A percentile compares a stretch with the other conserved stretches of the same genome.
Conservation (phyloP, 345 rosid genomes). For the Reutealis trisperma region DNA sequence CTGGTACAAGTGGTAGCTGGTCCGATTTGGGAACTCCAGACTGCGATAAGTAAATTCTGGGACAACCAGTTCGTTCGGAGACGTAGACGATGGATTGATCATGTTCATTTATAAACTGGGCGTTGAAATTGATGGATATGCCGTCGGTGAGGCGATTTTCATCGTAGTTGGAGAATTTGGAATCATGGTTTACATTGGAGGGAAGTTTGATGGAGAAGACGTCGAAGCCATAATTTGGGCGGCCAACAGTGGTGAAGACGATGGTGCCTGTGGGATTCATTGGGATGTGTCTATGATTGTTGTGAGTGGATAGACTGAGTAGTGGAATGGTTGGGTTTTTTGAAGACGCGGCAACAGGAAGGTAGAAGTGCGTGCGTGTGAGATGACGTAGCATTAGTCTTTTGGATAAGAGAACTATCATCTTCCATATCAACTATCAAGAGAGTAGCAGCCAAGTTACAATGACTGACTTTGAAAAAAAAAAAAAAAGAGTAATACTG, state of each 20-base stretch:
- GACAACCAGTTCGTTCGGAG: constrained; percentile 66
- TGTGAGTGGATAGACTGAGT: background rate
- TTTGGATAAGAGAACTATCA: too few relatives aligned
- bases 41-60: constrained; percentile 45
- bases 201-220: constrained; percentile 48
- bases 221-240: constrained; percentile 74
- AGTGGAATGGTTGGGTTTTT: background rate
- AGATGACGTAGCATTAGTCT: background rate
- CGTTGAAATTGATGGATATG: constrained; percentile 72
- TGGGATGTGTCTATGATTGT: background rate
- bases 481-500: too few relatives aligned
- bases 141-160: constrained; percentile 70
- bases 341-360: background rate
- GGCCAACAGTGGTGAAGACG: constrained; percentile 68
- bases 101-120: constrained; percentile 47
- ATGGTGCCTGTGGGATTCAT: constrained; percentile 70
- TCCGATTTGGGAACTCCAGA: constrained; percentile 42
- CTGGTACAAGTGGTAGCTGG: constrained; percentile 45
- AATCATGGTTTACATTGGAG: constrained; percentile 18
- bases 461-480: too few relatives aligned
- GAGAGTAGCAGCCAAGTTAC: too few relatives aligned
- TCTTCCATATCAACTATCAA: too few relatives aligned
- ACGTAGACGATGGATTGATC: constrained; percentile 48
- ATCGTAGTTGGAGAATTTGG: constrained; percentile 5
- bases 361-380: background rate